phyloP scores from a whole-genome alignment of 2,329 filamentous ascomycete species.

The Metarhizium album region DNA sequence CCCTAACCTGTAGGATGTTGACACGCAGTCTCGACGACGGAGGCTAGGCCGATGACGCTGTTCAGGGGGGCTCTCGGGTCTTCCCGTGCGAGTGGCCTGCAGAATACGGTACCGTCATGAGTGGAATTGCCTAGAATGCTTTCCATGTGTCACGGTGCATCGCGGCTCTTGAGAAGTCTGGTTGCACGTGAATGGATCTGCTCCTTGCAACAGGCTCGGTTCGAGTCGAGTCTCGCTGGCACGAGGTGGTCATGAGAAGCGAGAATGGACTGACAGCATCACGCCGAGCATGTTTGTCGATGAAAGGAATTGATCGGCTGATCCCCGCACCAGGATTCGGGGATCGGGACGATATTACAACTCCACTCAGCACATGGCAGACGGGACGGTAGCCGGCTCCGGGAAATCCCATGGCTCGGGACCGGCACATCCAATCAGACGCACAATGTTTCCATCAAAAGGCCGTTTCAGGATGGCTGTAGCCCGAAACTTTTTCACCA shows the following conservation, averaged over 20 bases:
- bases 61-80: too few relatives aligned
- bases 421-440: neutral
- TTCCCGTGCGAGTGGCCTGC: too few relatives aligned
- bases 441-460: neutral
- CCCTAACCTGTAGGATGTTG: too few relatives aligned
- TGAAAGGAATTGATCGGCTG: neutral
- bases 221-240: neutral
- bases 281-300: neutral
- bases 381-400: neutral
- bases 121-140: neutral
- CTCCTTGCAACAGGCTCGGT: neutral
- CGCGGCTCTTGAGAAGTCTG: neutral
- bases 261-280: neutral
- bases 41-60: too few relatives aligned
- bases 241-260: neutral
- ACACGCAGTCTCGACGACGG: too few relatives aligned
- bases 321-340: constrained; percentile 5
- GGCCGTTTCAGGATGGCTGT: neutral
- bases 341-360: neutral
- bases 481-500: neutral
- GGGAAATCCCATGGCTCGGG: constrained; percentile 2
- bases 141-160: neutral
- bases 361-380: constrained; percentile 3
- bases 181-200: neutral
- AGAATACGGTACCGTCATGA: too few relatives aligned